Evolutionary conservation across 1,284 basidiomycete species (phyloP).

Genomic region (Schizophyllum amplum): DNA sequence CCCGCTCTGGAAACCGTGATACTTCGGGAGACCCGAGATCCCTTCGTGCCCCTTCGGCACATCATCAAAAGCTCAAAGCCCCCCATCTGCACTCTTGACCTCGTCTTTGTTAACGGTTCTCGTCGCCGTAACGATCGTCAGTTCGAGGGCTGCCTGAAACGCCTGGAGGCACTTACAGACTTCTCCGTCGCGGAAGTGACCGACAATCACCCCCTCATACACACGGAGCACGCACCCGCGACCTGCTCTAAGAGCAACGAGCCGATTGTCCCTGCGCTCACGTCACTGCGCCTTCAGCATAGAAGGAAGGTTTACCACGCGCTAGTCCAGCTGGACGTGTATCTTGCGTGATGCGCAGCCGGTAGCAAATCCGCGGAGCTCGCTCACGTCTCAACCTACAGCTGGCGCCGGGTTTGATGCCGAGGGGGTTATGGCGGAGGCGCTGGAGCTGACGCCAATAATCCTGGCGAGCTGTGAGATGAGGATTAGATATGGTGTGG

Average conservation of each 20-base stretch:
- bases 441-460: no score
- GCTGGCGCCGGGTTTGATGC: no score
- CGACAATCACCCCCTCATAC: neutral
- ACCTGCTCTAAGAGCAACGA: neutral
- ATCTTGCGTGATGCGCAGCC: neutral
- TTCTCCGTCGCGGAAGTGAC: neutral
- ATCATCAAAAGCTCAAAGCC: neutral
- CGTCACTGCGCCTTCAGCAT: neutral
- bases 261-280: neutral
- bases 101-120: neutral
- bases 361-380: no score
- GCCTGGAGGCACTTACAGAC: neutral
- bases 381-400: no score
- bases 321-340: neutral
- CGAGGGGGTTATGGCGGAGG: no score
- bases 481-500: no score
- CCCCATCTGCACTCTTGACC: neutral
- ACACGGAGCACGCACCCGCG: no score
- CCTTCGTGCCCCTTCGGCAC: neutral
- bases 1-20: neutral
- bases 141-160: neutral
- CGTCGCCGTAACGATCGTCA: neutral
- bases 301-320: no score
- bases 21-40: neutral
- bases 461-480: no score